Base-by-base conservation (phyloP, 148 eudicot species). In the Dysphania ambrosioides region DNA sequence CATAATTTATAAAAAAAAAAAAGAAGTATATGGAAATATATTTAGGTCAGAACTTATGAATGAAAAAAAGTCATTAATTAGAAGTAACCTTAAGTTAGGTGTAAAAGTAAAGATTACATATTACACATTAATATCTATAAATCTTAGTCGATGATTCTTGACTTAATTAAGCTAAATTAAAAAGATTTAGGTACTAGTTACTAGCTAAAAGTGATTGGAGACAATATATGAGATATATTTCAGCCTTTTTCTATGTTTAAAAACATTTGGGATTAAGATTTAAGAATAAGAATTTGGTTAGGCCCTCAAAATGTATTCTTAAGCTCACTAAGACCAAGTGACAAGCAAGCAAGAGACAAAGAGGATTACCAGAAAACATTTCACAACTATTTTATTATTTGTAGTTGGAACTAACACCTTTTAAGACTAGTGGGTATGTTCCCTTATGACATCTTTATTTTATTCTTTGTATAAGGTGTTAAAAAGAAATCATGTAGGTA, bases 71-170 rank as follows among this genome's bases (percentile, higher is more conserved):
- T 72, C 74, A 81, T 75, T 67, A 79, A 69, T 60, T 61, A 78
- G 66, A 74, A 83, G 85, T 77, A 75, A 83, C 79, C 78, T 79
- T 80, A 79, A 87, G 91, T 86, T 88, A 86, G 97, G 89, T 89
- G 80, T 78, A 86, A 85, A 47, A 83, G 86, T 79, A 80, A 56
- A 55, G 80, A 81, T 79, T 77, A 72, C 74, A 75, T n/a, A n/a
- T n/a, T n/a, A n/a, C n/a, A n/a, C 42, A 72, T 76, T 71, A 68
- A 36, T 32, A 21, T 1, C 63, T 72, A 42, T 42, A 42, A n/a
- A 0, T 59, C 10, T 38, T 34, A 5, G 35, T 9, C 60, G n/a
- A n/a, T n/a, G n/a, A n/a, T n/a, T n/a, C n/a, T n/a, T n/a, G n/a
- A n/a, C n/a, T n/a, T n/a, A n/a, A n/a, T n/a, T n/a, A n/a, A n/a